Percentiles rank a stretch among this genome's conserved stretches.
phyloP scores from a whole-genome alignment of 1,284 basidiomycete genomes.

The Boletus austroedulis region DNA sequence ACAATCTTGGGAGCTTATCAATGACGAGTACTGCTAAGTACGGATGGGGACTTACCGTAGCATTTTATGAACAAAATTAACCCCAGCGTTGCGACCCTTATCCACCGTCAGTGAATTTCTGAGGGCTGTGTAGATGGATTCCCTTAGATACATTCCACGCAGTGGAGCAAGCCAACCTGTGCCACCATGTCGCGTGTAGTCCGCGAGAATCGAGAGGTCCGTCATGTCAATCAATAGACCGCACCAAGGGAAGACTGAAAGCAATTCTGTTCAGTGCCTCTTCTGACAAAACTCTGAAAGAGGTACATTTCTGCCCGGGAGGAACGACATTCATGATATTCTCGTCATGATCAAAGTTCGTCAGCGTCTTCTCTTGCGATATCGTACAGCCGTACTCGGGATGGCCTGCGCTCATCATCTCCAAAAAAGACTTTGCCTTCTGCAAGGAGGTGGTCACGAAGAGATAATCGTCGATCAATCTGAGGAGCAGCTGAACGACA shows the following conservation, averaged over 20 bases:
- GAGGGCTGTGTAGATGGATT: slow-evolving; percentile 48
- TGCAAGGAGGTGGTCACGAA: slow-evolving; percentile 72
- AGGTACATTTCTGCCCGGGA: slow-evolving; percentile 47
- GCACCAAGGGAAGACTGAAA: slow-evolving; percentile 82
- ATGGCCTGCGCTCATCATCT: slow-evolving; percentile 81
- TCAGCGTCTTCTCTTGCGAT: slow-evolving; percentile 83
- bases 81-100: slow-evolving; percentile 55
- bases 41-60: slow-evolving; percentile 50
- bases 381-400: slow-evolving; percentile 93
- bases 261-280: neutral
- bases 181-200: slow-evolving; percentile 65
- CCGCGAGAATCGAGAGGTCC: slow-evolving; percentile 72
- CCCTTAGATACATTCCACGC: neutral
- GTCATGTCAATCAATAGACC: slow-evolving; percentile 76
- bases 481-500: slow-evolving; percentile 63
- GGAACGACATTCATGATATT: slow-evolving; percentile 53
- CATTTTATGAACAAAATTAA: slow-evolving; percentile 64
- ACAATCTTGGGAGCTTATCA: slow-evolving; percentile 45
- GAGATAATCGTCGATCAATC: slow-evolving; percentile 94
- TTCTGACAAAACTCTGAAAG: neutral
- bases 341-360: slow-evolving; percentile 76
- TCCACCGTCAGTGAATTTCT: slow-evolving; percentile 64
- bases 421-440: slow-evolving; percentile 71
- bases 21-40: neutral
- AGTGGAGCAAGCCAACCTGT: slow-evolving; percentile 46